These are phyloP conservation scores for Nemania sp. DNA, from an alignment of 2,329 filamentous ascomycete species.

Conservation along the genomic window DNA sequence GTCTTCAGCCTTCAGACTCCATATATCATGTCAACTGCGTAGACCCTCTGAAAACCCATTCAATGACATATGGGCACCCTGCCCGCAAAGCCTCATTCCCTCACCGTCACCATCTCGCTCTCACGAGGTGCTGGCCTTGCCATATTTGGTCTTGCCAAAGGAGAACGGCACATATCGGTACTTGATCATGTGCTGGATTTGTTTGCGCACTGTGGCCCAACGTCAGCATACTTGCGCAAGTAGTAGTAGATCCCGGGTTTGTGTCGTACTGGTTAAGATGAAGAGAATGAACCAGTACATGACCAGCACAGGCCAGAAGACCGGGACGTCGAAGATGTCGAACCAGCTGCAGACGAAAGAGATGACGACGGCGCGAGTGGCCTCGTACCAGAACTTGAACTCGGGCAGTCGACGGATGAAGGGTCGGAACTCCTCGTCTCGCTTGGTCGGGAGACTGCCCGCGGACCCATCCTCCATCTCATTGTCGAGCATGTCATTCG, in stretches of 20 bases:
- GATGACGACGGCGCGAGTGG: constrained; percentile 83
- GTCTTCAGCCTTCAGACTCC: background rate
- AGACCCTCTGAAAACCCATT: background rate
- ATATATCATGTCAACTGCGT: background rate
- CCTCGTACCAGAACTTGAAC: constrained; percentile 99
- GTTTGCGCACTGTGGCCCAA: constrained; percentile 79
- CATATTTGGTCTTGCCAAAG: constrained; percentile 84
- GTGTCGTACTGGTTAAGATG: constrained; percentile 80
- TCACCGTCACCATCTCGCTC: constrained; percentile 12
- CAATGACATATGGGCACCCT: too few relatives aligned
- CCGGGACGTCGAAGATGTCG: constrained; percentile 90
- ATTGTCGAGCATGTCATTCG: constrained; percentile 85
- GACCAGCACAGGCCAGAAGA: constrained; percentile 98
- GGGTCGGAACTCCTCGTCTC: constrained; percentile 95
- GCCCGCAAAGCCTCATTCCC: background rate
- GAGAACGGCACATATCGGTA: constrained; percentile 97
- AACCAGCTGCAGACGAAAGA: constrained; percentile 91
- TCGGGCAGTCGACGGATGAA: constrained; percentile 96
- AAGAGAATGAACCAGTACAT: constrained; percentile 99
- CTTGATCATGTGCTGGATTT: constrained; percentile 99
- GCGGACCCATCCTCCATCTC: constrained; percentile 93
- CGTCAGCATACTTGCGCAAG: constrained; percentile 12
- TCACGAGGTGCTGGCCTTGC: constrained; percentile 60
- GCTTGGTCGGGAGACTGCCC: constrained; percentile 85
- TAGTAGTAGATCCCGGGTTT: background rate